Evolutionary conservation across 2,329 filamentous ascomycete genomes (phyloP), one percentile per base, ranked within the genome.

Genomic region (Hymenoscyphus fructigenus): DNA sequence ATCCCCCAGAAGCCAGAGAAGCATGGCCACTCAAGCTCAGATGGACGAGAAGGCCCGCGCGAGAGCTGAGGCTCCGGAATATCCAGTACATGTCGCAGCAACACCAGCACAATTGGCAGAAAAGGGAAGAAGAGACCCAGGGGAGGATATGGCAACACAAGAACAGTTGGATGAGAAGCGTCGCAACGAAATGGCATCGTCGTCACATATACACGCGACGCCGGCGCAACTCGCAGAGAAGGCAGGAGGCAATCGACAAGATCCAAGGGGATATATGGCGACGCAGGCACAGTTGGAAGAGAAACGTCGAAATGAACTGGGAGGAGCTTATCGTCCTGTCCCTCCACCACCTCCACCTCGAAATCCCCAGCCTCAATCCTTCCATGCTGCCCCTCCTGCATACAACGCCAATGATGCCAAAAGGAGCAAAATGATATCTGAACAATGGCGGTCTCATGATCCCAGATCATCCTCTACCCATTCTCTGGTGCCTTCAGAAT

Each of bases 391-490:
- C 66, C 73, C 73, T 63, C 74, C 74, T 29, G 69, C 74, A 62
- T 75, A 75, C 32, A 70, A 69, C 10, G 60, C 65, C 9, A 68
- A 73, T 32, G 72, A 75, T 66, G 66, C 65, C 23, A 67, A 68
- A 58, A 71, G 72, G 53, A 71, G 64, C 58, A 65, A 69, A 55
- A 60, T 72, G 36, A 73, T 75, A 53, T 74, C 74, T n/a, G 60
- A 75, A 58, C 73, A 75, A 70, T 75, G 74, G 73, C 69, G 66
- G 38, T 75, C 74, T n/a, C 60, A 70, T 36, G 75, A 76, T 66
- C 75, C 75, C 38, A 68, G 73, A 70, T 72, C 73, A 5, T 75
- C 73, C 23, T 75, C 75, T 5, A 75, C 73, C 26, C 73, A 75
- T 41, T 76, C 75, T 44, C 59, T 76, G 56, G 70, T 72, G 10